A percentile compares a stretch with the other conserved stretches of the same genome.
These are phyloP conservation scores for Dendrobium chrysotoxum DNA, from an alignment of 106 monocot genomes.

Conservation along the genomic window DNA sequence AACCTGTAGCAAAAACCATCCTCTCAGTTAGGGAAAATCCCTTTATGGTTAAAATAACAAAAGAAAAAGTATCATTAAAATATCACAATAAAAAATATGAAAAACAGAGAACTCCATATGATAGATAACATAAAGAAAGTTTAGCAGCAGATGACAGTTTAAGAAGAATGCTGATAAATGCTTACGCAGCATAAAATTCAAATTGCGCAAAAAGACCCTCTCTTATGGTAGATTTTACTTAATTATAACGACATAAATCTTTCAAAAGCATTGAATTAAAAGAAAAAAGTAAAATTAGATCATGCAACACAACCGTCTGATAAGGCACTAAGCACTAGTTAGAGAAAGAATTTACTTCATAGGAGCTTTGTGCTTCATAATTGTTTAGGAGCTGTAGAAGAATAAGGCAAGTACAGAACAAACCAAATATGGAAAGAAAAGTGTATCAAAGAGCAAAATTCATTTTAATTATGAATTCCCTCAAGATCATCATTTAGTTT, in stretches of 20 bases:
- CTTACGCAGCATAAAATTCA: neutral
- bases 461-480: no score
- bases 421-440: no score
- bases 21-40: neutral
- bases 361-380: no score
- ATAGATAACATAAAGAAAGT: neutral
- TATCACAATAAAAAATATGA: neutral
- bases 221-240: neutral
- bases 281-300: no score
- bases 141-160: neutral
- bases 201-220: neutral
- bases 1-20: constrained; percentile 37
- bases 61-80: neutral
- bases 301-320: no score
- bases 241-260: neutral
- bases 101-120: neutral
- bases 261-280: no score
- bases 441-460: no score
- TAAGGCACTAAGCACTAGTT: no score
- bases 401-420: no score
- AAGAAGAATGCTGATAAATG: neutral
- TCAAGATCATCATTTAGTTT: no score
- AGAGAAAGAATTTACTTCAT: no score
- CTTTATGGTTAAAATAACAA: neutral
- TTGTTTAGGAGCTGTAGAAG: no score